Conservation (phyloP, 164 flowering plant genomes). For the Tinospora cordifolia region DNA sequence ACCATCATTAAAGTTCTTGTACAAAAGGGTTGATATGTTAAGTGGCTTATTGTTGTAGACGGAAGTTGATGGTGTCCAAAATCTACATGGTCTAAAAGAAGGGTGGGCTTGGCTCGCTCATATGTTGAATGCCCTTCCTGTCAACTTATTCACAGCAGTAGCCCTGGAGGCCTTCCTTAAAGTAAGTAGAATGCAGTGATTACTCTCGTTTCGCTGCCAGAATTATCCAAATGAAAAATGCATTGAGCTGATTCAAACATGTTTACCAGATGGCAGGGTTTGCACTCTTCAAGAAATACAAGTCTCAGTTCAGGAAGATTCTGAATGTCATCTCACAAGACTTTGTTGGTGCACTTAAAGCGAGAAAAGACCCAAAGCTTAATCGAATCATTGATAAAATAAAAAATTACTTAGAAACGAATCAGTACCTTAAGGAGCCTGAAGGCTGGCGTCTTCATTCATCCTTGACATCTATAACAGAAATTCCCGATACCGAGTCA, state of each 20-base stretch:
- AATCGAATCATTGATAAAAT: slow-evolving; percentile 30
- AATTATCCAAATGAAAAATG: not conserved
- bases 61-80: slow-evolving; percentile 46
- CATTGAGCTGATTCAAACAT: not conserved
- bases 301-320: slow-evolving; percentile 62
- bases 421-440: slow-evolving; percentile 55
- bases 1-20: not conserved
- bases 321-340: slow-evolving; percentile 36
- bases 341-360: slow-evolving; percentile 44
- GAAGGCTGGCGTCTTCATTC: slow-evolving; percentile 47
- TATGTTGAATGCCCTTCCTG: slow-evolving; percentile 65
- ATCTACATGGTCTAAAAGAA: slow-evolving; percentile 64
- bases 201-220: not conserved
- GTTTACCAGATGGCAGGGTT: slow-evolving; percentile 74
- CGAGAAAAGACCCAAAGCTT: slow-evolving; percentile 30
- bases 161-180: slow-evolving; percentile 68
- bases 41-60: slow-evolving; percentile 42
- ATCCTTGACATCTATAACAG: slow-evolving; percentile 26
- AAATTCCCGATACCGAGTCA: slow-evolving; percentile 23
- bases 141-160: slow-evolving; percentile 53
- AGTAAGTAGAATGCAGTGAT: slow-evolving; percentile 30
- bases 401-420: slow-evolving; percentile 45
- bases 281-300: slow-evolving; percentile 54
- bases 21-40: not conserved
- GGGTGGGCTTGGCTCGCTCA: slow-evolving; percentile 98